phyloP scores from a whole-genome alignment of 1,284 basidiomycete genomes.

The Porogramme epimiltina region DNA sequence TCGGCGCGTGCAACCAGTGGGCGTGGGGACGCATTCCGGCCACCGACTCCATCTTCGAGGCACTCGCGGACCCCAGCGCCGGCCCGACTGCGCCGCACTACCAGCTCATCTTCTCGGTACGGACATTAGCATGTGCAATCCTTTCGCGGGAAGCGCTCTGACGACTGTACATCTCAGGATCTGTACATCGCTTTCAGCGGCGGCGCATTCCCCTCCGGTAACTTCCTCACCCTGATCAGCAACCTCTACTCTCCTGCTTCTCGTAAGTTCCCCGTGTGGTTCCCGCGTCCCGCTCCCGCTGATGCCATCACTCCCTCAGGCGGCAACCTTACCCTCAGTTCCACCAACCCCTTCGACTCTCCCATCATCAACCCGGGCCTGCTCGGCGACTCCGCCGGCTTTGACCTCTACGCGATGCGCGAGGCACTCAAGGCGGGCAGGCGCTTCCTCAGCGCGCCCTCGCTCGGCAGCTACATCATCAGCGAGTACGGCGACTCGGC shows the following conservation, averaged over 20 bases:
- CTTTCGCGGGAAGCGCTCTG: too few species aligned
- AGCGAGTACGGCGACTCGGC: conserved; percentile 1
- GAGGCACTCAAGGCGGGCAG: conserved; percentile 18
- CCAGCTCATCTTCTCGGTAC: conserved; percentile 13
- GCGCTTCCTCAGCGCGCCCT: conserved; percentile 21
- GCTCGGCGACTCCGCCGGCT: conserved; percentile 17
- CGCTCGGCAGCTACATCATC: conserved; percentile 15
- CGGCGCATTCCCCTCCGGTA: conserved; percentile 1
- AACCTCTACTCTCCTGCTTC: conserved; percentile 13
- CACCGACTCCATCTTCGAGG: conserved; percentile 7
- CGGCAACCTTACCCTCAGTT: conserved; percentile 26
- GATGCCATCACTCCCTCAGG: conserved; percentile 16
- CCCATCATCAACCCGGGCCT: conserved; percentile 27
- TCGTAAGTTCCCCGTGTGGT: conserved; percentile 5
- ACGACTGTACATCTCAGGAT: not conserved
- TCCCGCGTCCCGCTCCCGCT: too few species aligned
- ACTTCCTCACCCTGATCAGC: conserved; percentile 16
- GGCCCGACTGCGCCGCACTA: conserved; percentile 20
- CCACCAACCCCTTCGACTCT: conserved; percentile 21
- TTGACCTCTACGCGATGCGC: conserved; percentile 24
- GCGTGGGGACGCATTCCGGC: conserved; percentile 12
- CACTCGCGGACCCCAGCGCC: conserved; percentile 15
- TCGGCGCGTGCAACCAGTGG: conserved; percentile 11
- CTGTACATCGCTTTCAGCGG: conserved; percentile 7
- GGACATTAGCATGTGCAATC: too few species aligned